Conservation (phyloP, 164 flowering plant genomes). For the Cinnamomum micranthum region DNA sequence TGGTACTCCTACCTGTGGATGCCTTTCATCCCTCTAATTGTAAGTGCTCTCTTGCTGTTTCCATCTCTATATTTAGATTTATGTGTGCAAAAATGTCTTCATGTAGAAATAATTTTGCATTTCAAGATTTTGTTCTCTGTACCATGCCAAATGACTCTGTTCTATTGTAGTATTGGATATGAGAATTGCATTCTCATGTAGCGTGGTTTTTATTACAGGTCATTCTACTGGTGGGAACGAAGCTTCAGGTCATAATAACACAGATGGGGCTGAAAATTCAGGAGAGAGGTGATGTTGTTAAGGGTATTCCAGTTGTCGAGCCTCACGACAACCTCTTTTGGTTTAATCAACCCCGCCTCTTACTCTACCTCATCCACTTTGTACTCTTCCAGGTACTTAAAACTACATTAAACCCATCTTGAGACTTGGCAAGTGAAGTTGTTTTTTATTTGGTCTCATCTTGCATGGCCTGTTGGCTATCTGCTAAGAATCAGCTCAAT, state of each 20-base stretch:
- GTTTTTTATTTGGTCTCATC: too few relatives aligned
- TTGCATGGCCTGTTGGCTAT: too few relatives aligned
- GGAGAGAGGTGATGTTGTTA: conserved; percentile 75
- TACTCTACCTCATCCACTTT: conserved; percentile 70
- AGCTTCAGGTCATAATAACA: conserved; percentile 82
- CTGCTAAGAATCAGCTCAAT: too few relatives aligned
- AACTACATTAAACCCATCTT: background rate
- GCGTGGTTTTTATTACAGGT: conserved; percentile 33
- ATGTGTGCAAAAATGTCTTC: too few relatives aligned
- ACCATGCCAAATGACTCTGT: too few relatives aligned
- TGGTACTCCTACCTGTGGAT: conserved; percentile 67
- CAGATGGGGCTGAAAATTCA: conserved; percentile 74
- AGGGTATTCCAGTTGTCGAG: conserved; percentile 67
- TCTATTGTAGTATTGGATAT: background rate
- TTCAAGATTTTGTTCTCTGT: too few relatives aligned
- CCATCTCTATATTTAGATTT: background rate
- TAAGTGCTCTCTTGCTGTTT: conserved; percentile 33
- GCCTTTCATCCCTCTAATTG: conserved; percentile 69
- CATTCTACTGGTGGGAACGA: conserved; percentile 74
- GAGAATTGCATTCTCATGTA: background rate
- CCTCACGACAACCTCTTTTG: conserved; percentile 78
- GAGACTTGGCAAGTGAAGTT: too few relatives aligned
- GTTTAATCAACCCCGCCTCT: conserved; percentile 74
- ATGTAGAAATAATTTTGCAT: too few relatives aligned
- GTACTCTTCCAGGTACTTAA: conserved; percentile 73